phyloP scores from a whole-genome alignment of 1,284 basidiomycete genomes.

The Melampsora americana region DNA sequence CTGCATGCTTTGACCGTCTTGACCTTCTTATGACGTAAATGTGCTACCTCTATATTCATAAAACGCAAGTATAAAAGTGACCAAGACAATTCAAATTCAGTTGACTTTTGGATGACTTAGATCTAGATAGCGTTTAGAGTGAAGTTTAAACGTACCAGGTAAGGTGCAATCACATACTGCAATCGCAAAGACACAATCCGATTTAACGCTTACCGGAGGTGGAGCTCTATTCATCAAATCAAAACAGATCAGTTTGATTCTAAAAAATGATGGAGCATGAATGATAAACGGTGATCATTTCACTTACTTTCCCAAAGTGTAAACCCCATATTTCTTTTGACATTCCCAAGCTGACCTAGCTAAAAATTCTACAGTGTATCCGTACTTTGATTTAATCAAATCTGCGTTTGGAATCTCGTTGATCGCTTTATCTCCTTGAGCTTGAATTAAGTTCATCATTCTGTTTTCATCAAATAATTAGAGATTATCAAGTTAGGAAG shows the following conservation, averaged over 20 bases:
- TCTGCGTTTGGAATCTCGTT: slow-evolving; percentile 38
- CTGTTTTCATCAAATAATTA: neutral
- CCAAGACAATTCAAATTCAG: neutral
- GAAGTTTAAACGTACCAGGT: slow-evolving; percentile 2
- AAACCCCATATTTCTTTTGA: slow-evolving; percentile 43
- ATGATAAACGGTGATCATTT: no score
- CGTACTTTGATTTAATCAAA: slow-evolving; percentile 40
- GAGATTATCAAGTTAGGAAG: neutral
- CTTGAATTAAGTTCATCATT: slow-evolving; percentile 44
- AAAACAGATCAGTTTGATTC: neutral
- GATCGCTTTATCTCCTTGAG: slow-evolving; percentile 27
- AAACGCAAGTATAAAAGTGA: neutral
- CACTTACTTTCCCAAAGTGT: slow-evolving; percentile 23
- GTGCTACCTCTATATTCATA: neutral
- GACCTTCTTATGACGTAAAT: slow-evolving; percentile 37
- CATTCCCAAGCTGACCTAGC: slow-evolving; percentile 39
- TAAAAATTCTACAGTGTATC: slow-evolving; percentile 37
- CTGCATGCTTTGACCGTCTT: slow-evolving; percentile 32
- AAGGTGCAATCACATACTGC: slow-evolving; percentile 43
- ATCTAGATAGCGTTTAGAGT: neutral
- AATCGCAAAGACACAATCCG: slow-evolving; percentile 36
- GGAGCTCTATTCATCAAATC: slow-evolving; percentile 26
- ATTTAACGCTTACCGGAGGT: slow-evolving; percentile 12
- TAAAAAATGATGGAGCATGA: no score
- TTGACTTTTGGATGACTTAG: neutral